phyloP scores from a whole-genome alignment of 176 grass and related monocot species.

The Zoysia japonica region DNA sequence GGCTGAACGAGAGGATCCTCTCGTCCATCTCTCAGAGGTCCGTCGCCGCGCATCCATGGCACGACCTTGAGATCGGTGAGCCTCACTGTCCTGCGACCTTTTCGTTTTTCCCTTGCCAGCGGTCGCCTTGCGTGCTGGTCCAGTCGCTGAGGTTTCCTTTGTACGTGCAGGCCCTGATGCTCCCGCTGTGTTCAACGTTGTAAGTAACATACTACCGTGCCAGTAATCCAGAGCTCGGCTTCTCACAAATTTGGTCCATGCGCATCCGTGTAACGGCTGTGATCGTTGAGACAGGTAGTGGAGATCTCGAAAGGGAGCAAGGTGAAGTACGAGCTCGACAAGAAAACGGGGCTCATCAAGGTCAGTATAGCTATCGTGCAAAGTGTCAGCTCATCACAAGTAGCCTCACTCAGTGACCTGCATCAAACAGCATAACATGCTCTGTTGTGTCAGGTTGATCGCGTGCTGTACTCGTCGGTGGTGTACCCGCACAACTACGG shows the following conservation, averaged over 20 bases:
- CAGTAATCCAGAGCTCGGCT: background rate
- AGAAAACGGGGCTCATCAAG: constrained; percentile 73
- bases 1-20: constrained; percentile 87
- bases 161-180: constrained; percentile 55
- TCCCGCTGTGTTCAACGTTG: constrained; percentile 69
- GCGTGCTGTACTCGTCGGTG: constrained; percentile 68
- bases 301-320: constrained; percentile 55
- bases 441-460: constrained; percentile 47
- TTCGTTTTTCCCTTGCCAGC: background rate
- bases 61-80: constrained; percentile 50
- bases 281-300: constrained; percentile 44
- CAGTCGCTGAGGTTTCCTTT: background rate
- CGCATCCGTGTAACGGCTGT: background rate
- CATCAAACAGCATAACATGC: background rate
- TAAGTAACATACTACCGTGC: constrained; percentile 27
- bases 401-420: background rate
- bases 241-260: background rate
- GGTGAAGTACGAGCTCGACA: constrained; percentile 80
- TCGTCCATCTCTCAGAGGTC: constrained; percentile 74
- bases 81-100: background rate
- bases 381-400: background rate
- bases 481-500: constrained; percentile 83
- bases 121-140: background rate
- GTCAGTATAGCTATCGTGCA: constrained; percentile 9
- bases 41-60: constrained; percentile 93